Conservation (phyloP, 495 filamentous ascomycete genomes). For the Tuber aestivum region DNA sequence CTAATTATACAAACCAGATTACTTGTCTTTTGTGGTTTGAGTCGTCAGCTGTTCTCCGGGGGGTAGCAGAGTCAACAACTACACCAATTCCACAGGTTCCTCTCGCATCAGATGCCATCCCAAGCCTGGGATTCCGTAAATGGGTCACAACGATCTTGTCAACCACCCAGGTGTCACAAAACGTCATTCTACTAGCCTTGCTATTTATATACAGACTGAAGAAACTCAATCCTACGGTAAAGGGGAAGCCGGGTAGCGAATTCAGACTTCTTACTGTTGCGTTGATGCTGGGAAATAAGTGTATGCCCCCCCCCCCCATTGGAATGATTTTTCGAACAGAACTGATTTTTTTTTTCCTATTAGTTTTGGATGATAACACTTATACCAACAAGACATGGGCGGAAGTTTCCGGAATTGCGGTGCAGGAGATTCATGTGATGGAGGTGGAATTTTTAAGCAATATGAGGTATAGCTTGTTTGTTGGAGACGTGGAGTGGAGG, state of each 20-base stretch:
- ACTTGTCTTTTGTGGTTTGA: slow-evolving; percentile 99
- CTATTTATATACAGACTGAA: slow-evolving; percentile 93
- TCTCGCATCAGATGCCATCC: slow-evolving; percentile 66
- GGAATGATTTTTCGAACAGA: slow-evolving; percentile 17
- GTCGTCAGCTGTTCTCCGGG: slow-evolving; percentile 65
- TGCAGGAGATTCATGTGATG: slow-evolving; percentile 97
- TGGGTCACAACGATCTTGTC: slow-evolving; percentile 88
- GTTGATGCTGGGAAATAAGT: slow-evolving; percentile 98
- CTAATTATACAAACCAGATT: slow-evolving; percentile 54
- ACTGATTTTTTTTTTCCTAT: slow-evolving; percentile 9
- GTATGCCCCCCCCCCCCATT: slow-evolving; percentile 48
- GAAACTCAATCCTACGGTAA: slow-evolving; percentile 75
- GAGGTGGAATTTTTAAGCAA: slow-evolving; percentile 99
- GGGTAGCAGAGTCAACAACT: slow-evolving; percentile 61
- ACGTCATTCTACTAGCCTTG: slow-evolving; percentile 85
- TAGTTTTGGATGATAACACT: slow-evolving; percentile 94
- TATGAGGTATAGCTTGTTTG: slow-evolving; percentile 87
- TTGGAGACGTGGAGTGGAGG: slow-evolving; percentile 68
- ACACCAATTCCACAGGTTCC: slow-evolving; percentile 49
- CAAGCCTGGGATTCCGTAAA: slow-evolving; percentile 74
- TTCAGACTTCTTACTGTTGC: slow-evolving; percentile 93
- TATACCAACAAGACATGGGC: slow-evolving; percentile 99
- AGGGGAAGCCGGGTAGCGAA: slow-evolving; percentile 88
- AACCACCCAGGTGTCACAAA: slow-evolving; percentile 94
- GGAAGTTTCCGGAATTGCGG: slow-evolving; percentile 90